phyloP scores from a whole-genome alignment of 106 monocot genomes.

The Chionographis japonica region DNA sequence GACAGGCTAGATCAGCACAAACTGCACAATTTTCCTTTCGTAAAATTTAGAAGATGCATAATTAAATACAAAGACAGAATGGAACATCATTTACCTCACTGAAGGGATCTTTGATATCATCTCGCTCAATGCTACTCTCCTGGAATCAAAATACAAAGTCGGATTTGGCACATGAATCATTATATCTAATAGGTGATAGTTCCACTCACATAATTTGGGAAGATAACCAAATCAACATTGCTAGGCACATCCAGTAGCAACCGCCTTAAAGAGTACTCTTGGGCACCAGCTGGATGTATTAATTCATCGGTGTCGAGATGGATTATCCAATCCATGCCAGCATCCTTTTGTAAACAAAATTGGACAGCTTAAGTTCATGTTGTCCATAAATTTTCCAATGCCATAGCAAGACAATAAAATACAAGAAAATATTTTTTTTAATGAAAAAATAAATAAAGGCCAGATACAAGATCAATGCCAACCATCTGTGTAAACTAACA shows the following conservation, averaged over 20 bases:
- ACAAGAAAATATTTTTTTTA: no score
- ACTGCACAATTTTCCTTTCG: no score
- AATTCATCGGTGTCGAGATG: slow-evolving; percentile 98
- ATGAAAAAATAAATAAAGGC: no score
- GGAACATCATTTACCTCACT: slow-evolving; percentile 56
- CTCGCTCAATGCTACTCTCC: slow-evolving; percentile 92
- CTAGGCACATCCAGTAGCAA: slow-evolving; percentile 70
- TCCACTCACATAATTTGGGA: slow-evolving; percentile 94
- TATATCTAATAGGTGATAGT: background rate
- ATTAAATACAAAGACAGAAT: background rate
- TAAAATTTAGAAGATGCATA: no score
- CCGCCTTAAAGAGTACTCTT: slow-evolving; percentile 74
- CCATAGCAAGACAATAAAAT: background rate
- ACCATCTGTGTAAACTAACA: background rate
- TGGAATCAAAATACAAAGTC: slow-evolving; percentile 25
- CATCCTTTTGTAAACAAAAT: slow-evolving; percentile 39
- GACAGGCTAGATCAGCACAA: no score
- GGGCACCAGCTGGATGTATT: slow-evolving; percentile 81
- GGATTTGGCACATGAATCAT: background rate
- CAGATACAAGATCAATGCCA: background rate
- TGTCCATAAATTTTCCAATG: background rate
- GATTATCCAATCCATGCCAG: slow-evolving; percentile 92
- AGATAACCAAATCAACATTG: slow-evolving; percentile 96
- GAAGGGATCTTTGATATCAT: slow-evolving; percentile 96
- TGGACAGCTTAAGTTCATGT: background rate